Percentiles rank a stretch among this genome's conserved stretches.
phyloP scores from a whole-genome alignment of 2,329 filamentous ascomycete genomes.

The Hymenoscyphus fructigenus region DNA sequence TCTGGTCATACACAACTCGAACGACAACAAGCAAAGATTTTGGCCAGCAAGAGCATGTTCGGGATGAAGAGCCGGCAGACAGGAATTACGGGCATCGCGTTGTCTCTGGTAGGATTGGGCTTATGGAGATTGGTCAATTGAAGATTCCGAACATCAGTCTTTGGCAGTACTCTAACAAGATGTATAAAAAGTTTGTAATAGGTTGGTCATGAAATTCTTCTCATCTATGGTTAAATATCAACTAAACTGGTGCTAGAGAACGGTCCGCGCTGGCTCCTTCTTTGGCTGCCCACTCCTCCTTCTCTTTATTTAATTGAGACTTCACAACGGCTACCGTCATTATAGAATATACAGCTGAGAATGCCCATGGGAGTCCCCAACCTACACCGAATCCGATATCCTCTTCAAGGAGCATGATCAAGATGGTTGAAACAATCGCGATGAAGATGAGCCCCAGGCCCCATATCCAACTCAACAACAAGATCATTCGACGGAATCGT shows the following conservation, averaged over 20 bases:
- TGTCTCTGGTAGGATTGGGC: constrained; percentile 67
- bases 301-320: constrained; percentile 24
- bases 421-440: constrained; percentile 27
- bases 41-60: constrained; percentile 68
- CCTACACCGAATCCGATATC: constrained; percentile 31
- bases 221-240: constrained; percentile 6
- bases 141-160: background rate
- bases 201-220: background rate
- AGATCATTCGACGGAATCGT: constrained; percentile 29
- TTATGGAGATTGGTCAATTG: constrained; percentile 51
- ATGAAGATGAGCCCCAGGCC: constrained; percentile 26
- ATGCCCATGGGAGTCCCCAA: constrained; percentile 32
- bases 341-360: constrained; percentile 19
- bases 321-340: constrained; percentile 25
- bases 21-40: constrained; percentile 62
- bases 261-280: constrained; percentile 8
- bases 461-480: constrained; percentile 36
- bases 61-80: constrained; percentile 69
- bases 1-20: constrained; percentile 72
- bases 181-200: constrained; percentile 2
- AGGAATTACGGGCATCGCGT: constrained; percentile 67
- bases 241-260: constrained; percentile 15
- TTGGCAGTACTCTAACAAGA: background rate
- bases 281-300: constrained; percentile 24
- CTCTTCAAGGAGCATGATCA: constrained; percentile 28